These are phyloP conservation scores for Phialemoniopsis sp. DNA, from an alignment of 2,329 filamentous ascomycete species.

Conservation along the genomic window DNA sequence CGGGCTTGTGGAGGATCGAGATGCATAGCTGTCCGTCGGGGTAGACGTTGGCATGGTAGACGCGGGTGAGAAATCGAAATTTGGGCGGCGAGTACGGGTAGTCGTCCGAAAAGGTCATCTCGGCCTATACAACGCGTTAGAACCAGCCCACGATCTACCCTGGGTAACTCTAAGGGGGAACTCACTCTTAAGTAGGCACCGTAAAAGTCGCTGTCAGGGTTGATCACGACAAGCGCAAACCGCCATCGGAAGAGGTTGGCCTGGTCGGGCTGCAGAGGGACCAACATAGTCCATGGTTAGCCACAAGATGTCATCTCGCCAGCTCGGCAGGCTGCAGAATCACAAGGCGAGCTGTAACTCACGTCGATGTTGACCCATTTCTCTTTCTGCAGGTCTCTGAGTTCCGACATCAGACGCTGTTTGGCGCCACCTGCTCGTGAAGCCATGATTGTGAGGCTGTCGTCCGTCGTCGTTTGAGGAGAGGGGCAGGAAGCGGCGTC, in stretches of 20 bases:
- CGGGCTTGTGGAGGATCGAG: constrained; percentile 89
- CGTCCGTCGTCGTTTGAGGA: constrained; percentile 1
- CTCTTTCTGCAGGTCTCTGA: constrained; percentile 77
- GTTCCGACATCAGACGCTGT: constrained; percentile 85
- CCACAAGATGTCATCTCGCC: too few species aligned
- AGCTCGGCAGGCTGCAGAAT: too few species aligned
- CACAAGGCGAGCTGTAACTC: constrained; percentile 18
- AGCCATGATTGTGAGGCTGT: constrained; percentile 28
- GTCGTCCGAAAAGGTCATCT: constrained; percentile 82
- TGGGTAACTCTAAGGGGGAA: too few species aligned
- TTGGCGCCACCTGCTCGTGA: constrained; percentile 48
- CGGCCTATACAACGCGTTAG: constrained; percentile 44
- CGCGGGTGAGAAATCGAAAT: constrained; percentile 75
- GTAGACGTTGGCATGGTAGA: constrained; percentile 95
- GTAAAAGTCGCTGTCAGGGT: constrained; percentile 86
- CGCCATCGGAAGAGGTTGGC: constrained; percentile 86
- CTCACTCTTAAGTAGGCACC: constrained; percentile 81
- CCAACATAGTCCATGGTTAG: constrained; percentile 2
- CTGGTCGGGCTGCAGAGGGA: constrained; percentile 59
- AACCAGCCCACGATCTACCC: too few species aligned
- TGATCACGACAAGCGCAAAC: constrained; percentile 86
- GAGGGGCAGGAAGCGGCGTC: too few species aligned
- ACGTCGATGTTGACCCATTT: constrained; percentile 92
- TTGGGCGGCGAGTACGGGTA: constrained; percentile 88
- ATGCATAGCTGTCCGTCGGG: constrained; percentile 88